Base-by-base conservation (phyloP, 164 flowering plant genomes). In the Platanus orientalis region DNA sequence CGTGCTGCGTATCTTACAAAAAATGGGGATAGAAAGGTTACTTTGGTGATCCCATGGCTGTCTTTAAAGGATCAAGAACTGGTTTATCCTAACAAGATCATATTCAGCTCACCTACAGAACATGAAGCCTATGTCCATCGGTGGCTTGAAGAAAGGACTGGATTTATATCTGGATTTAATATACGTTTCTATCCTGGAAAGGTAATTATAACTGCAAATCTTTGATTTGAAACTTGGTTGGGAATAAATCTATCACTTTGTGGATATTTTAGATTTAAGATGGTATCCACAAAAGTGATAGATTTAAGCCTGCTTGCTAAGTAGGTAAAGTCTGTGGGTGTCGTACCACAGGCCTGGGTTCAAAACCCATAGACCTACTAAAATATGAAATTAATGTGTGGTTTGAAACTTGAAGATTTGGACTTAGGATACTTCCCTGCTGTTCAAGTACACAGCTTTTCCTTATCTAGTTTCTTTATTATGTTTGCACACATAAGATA, bases 1-100 rank as follows among this genome's bases (percentile, higher is more conserved):
- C 97, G 99, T 59, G 99, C 97, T 36, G 96, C 88, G 6, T 94
- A 89, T 81, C 94, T 95, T 51, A 78, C 92, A 17, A 88, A 80
- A 73, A 82, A 82, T 65, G 90, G 80, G 59, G 73, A 63, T 17
- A 70, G 83, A 66, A 77, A 78, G 66, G 90, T 94, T 63, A 86
- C 92, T 28, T 72, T 94, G 78, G 96, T 85, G 65, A 76, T 94
- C 78, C 99, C 99, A 17, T 94, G 99, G 99, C 66, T 94, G 56
- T 83, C 96, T 23, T 56, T 70, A 75, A 80, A 80, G 52, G 89
- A 94, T 68, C 99, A 94, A 75, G 72, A 62, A 44, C 74, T 86
- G 27, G 90, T 91, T 42, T 91, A 83, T 72, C 96, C 97, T 26
- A 73, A 65, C 60, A 78, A 78, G 28, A 76, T 79, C 50, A 81